Evolutionary conservation across 2,329 filamentous ascomycete genomes (phyloP), one percentile per base, ranked within the genome.

Genomic region (Penicillium crustosum): DNA sequence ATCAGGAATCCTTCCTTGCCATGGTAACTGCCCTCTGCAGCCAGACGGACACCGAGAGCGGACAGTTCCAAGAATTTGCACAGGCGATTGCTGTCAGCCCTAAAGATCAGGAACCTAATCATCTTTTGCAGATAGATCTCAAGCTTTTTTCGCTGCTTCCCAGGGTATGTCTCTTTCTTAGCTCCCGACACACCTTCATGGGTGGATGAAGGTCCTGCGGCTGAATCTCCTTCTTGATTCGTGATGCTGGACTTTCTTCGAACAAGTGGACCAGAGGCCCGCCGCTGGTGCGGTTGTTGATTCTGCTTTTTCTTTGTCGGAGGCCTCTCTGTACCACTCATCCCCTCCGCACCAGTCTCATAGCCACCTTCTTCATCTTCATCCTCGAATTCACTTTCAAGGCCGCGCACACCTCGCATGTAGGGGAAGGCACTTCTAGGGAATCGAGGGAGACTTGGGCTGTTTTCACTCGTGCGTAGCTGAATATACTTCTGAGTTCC

Each of bases 41-140:
- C 94, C 49, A 99, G 84, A 48, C 95, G 88, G 49, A 99, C 92
- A 23, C 94, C 94, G 6, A 99, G 82, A 0, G 95, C 93, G 21
- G 94, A 99, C 9, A 99, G 81, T 73, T 99, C 94, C 2, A 99
- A 80, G 73, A 99, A 99, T 63, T 95, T 94, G 77, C 94, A 99
- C 4, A 99, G 81, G 10, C 94, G 87, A 69, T 97, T 97, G 77
- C 92, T 97, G 75, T 97, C 93, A 7, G 94, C 88, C 45, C 93
- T 86, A 77, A 99, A 99, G 76, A 99, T 97, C 67, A 99, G 86
- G 84, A 93, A 97, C 54, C 91, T 87, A 59, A 97, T 93, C 87
- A 97, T 91, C 68, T 93, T 89, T 63, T 93, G 91, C 21, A 99
- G 79, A 72, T 99, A 99, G 49, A 87, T 86, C 72, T 97, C 94